Conservation (phyloP, 352 stramenopile genomes). For the Phytophthora pini region DNA sequence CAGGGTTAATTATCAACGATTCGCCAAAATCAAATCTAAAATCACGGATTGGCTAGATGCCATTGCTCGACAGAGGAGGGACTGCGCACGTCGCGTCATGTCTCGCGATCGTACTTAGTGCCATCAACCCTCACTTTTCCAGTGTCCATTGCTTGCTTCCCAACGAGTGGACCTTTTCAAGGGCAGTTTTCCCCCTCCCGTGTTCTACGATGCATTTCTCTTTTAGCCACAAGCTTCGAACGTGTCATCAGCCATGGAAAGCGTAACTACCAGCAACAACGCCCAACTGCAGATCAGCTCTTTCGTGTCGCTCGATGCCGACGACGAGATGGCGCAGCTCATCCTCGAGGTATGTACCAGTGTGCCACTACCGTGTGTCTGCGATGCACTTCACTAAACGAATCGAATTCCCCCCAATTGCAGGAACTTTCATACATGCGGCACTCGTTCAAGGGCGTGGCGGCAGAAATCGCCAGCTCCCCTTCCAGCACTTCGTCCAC, state of each 20-base stretch:
- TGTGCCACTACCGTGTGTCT: background rate
- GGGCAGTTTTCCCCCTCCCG: conserved; percentile 23
- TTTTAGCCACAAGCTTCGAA: conserved; percentile 23
- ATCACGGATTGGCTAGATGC: conserved; percentile 14
- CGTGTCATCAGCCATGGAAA: conserved; percentile 43
- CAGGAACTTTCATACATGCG: conserved; percentile 77
- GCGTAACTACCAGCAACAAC: conserved; percentile 37
- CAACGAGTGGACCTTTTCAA: conserved; percentile 35
- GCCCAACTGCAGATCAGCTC: conserved; percentile 76
- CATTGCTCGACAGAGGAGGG: background rate
- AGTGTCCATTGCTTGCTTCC: conserved; percentile 11
- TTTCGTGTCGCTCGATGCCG: conserved; percentile 75
- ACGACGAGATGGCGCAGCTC: conserved; percentile 80
- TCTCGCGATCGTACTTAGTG: conserved; percentile 33
- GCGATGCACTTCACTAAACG: conserved; percentile 2
- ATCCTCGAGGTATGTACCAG: conserved; percentile 71
- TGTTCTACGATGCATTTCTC: conserved; percentile 21
- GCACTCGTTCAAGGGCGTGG: conserved; percentile 70
- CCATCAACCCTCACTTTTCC: conserved; percentile 28
- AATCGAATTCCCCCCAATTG: background rate
- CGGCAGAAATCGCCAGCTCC: conserved; percentile 70
- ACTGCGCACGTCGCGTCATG: conserved; percentile 25
- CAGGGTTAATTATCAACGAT: background rate
- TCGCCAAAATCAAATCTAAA: background rate
- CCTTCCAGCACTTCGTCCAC: conserved; percentile 59